Percentiles rank a stretch among this genome's conserved stretches.
These are phyloP conservation scores for Ambrosia artemisiifolia DNA, from an alignment of 129 eudicot genomes.

Conservation along the genomic window DNA sequence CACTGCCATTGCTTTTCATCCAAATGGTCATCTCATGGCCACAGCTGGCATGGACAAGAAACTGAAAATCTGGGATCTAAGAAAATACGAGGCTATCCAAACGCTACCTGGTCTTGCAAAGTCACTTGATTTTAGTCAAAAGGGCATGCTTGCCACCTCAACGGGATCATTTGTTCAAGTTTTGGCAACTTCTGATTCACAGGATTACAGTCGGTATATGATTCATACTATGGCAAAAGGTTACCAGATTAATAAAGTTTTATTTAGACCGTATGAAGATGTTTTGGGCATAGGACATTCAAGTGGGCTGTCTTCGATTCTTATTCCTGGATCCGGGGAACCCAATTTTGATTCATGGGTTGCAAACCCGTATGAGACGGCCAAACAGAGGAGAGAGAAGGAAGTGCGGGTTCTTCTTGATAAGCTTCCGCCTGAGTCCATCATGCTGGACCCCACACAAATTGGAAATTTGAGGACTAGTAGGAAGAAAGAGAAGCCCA, in stretches of 20 bases:
- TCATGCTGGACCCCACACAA: slow-evolving; percentile 84
- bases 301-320: slow-evolving; percentile 71
- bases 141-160: slow-evolving; percentile 67
- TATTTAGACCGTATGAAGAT: slow-evolving; percentile 80
- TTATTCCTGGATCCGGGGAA: slow-evolving; percentile 91
- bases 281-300: slow-evolving; percentile 84
- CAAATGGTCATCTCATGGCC: slow-evolving; percentile 91
- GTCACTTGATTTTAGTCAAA: slow-evolving; percentile 72
- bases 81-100: slow-evolving; percentile 63
- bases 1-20: slow-evolving; percentile 73
- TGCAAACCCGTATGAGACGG: slow-evolving; percentile 83
- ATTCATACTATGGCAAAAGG: slow-evolving; percentile 77
- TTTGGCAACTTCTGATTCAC: slow-evolving; percentile 44
- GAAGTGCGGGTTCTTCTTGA: slow-evolving; percentile 78
- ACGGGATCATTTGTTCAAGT: slow-evolving; percentile 64
- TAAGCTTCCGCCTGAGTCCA: slow-evolving; percentile 87
- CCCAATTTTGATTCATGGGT: slow-evolving; percentile 95
- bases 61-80: slow-evolving; percentile 84
- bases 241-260: slow-evolving; percentile 50
- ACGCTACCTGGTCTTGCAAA: slow-evolving; percentile 54
- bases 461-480: slow-evolving; percentile 55
- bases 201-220: slow-evolving; percentile 63
- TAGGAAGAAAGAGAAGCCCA: slow-evolving; percentile 55
- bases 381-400: slow-evolving; percentile 82
- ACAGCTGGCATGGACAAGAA: slow-evolving; percentile 89